Conservation (phyloP, 2,329 filamentous ascomycete genomes). For the Trichoderma sp. region DNA sequence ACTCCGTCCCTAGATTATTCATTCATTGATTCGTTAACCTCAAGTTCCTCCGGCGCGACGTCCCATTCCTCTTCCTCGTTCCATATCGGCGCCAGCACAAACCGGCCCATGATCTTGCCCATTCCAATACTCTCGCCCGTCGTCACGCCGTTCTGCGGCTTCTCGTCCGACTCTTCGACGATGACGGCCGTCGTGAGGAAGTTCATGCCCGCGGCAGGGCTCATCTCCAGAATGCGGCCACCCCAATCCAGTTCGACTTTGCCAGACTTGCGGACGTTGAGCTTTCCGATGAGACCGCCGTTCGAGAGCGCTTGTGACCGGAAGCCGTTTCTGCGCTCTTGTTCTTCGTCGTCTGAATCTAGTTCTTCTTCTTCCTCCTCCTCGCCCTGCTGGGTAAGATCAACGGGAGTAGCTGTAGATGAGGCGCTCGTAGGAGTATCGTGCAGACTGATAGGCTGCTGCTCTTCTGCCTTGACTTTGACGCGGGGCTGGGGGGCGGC, state of each 20-base stretch:
- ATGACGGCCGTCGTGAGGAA: slow-evolving; percentile 64
- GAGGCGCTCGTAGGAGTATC: slow-evolving; percentile 33
- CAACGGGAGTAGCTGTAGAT: slow-evolving; percentile 40
- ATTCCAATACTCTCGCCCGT: slow-evolving; percentile 61
- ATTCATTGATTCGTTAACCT: slow-evolving; percentile 5
- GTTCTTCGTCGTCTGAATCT: slow-evolving; percentile 39
- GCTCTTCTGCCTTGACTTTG: slow-evolving; percentile 49
- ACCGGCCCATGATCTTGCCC: slow-evolving; percentile 66
- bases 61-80: slow-evolving; percentile 62
- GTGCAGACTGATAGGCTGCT: slow-evolving; percentile 46
- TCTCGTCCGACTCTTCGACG: slow-evolving; percentile 61
- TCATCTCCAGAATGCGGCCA: slow-evolving; percentile 58
- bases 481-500: slow-evolving; percentile 34
- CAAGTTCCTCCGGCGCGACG: slow-evolving; percentile 45
- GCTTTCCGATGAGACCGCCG: slow-evolving; percentile 63
- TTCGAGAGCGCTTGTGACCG: slow-evolving; percentile 49
- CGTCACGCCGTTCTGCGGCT: slow-evolving; percentile 47
- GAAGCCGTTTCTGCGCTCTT: slow-evolving; percentile 41
- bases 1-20: neutral
- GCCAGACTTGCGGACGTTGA: slow-evolving; percentile 64
- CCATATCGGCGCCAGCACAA: slow-evolving; percentile 62
- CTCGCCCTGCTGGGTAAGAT: slow-evolving; percentile 46
- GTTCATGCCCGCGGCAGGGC: slow-evolving; percentile 55
- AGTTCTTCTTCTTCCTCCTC: slow-evolving; percentile 38
- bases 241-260: slow-evolving; percentile 67